These are phyloP conservation scores for Effrenium voratum DNA, from an alignment of 73 alveolate species.

Conservation along the genomic window DNA sequence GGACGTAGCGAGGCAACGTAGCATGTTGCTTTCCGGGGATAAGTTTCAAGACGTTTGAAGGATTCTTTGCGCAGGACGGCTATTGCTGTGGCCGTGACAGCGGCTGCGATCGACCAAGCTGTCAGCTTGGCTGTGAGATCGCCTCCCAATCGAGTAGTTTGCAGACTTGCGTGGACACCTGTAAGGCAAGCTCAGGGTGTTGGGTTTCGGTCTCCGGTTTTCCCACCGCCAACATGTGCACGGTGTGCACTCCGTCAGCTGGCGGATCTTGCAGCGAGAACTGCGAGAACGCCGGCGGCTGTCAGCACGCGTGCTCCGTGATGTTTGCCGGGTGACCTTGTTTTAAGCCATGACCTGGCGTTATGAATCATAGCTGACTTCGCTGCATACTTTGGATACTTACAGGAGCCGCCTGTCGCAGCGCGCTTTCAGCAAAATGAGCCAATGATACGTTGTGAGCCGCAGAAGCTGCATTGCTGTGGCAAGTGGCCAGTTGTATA, in stretches of 20 bases:
- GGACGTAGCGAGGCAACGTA: no score
- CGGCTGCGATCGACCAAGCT: background rate
- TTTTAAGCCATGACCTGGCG: no score
- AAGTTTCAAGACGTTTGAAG: no score
- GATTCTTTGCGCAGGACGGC: background rate
- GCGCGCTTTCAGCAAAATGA: no score
- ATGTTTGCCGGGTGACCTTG: no score
- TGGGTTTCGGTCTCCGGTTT: background rate
- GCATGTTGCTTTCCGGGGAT: no score
- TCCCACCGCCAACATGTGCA: no score
- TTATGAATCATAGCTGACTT: no score
- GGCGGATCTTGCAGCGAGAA: background rate
- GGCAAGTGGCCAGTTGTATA: background rate
- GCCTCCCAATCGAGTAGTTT: background rate
- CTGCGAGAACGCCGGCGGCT: constrained; percentile 3
- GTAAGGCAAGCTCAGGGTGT: background rate
- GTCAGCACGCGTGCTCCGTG: background rate
- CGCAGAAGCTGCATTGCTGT: background rate
- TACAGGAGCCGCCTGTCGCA: no score
- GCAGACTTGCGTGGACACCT: background rate
- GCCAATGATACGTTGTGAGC: no score
- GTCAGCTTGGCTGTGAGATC: background rate
- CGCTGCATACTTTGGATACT: no score
- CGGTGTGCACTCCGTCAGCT: no score
- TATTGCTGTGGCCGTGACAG: constrained; percentile 17